Percentiles rank a stretch among this genome's conserved stretches.
Evolutionary conservation across 495 filamentous ascomycete genomes (phyloP).

Genomic region (Hypoxylon trugodes): DNA sequence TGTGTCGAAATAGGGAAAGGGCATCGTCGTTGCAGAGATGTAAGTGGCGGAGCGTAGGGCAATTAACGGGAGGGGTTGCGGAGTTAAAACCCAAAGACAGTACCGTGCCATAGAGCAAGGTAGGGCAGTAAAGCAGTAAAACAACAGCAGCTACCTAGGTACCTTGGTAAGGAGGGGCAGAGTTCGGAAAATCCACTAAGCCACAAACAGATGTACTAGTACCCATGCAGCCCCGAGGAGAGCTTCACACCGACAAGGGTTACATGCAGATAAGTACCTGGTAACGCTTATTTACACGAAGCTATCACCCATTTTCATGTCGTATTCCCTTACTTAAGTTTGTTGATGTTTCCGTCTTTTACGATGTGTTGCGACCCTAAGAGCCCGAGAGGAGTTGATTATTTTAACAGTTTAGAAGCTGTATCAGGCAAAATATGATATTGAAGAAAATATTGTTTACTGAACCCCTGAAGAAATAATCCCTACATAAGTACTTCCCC

Average conservation of each 20-base stretch:
- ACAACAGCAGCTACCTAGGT: background rate
- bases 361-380: too few relatives aligned
- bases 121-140: background rate
- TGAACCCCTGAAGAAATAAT: too few relatives aligned
- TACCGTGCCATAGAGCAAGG: too few relatives aligned
- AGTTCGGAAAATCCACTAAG: constrained; percentile 11
- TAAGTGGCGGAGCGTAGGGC: constrained; percentile 27
- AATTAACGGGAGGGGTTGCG: constrained; percentile 18
- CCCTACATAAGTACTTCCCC: background rate
- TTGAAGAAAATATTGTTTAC: too few relatives aligned
- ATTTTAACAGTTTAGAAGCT: too few relatives aligned
- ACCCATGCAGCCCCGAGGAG: constrained; percentile 12
- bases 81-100: too few relatives aligned
- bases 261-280: constrained; percentile 8
- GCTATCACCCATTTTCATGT: constrained; percentile 12
- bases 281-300: constrained; percentile 19
- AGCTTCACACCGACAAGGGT: constrained; percentile 9
- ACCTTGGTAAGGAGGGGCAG: constrained; percentile 27
- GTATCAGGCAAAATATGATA: too few relatives aligned
- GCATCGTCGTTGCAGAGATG: constrained; percentile 18
- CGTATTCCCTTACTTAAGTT: constrained; percentile 15
- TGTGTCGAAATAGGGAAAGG: constrained; percentile 37
- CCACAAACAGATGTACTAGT: background rate
- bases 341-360: constrained; percentile 1
- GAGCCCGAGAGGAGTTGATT: too few relatives aligned